phyloP scores from a whole-genome alignment of 768 basidiomycete species.

The Pulveroboletus frians region DNA sequence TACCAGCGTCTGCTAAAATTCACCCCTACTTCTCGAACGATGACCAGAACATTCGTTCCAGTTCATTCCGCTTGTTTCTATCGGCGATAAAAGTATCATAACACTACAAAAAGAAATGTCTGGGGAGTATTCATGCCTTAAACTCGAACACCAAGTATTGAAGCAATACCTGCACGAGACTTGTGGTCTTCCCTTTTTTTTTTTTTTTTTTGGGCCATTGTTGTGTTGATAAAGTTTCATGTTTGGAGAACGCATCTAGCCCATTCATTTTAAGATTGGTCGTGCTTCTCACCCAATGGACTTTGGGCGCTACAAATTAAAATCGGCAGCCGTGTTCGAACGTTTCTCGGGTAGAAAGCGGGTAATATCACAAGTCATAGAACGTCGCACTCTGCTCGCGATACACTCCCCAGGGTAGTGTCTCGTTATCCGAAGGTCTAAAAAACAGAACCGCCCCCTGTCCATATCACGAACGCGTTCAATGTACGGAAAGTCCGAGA shows the following conservation, averaged over 20 bases:
- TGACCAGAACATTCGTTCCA: not conserved
- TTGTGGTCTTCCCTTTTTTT: not conserved
- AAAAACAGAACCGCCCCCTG: slow-evolving; percentile 23
- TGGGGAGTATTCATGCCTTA: not conserved
- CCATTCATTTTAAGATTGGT: not conserved
- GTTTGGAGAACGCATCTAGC: not conserved
- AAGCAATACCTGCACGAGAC: not conserved
- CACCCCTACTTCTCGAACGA: too few relatives aligned
- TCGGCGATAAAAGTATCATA: not conserved
- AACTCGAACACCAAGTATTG: not conserved
- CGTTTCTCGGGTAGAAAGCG: not conserved
- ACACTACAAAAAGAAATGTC: not conserved
- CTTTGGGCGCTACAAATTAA: slow-evolving; percentile 1
- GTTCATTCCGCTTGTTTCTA: not conserved
- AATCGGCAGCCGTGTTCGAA: not conserved
- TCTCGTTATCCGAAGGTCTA: slow-evolving; percentile 1
- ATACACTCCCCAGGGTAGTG: not conserved
- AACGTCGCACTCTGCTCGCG: not conserved
- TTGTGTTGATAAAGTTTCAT: not conserved
- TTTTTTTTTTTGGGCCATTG: not conserved
- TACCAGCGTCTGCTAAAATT: not conserved
- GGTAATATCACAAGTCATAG: not conserved
- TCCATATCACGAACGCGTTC: not conserved
- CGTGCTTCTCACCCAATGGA: not conserved
- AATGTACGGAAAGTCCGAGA: not conserved